Evolutionary conservation across 2,329 filamentous ascomycete species (phyloP), one percentile per base, ranked within the genome.

Genomic region (Aspergillus texensis): DNA sequence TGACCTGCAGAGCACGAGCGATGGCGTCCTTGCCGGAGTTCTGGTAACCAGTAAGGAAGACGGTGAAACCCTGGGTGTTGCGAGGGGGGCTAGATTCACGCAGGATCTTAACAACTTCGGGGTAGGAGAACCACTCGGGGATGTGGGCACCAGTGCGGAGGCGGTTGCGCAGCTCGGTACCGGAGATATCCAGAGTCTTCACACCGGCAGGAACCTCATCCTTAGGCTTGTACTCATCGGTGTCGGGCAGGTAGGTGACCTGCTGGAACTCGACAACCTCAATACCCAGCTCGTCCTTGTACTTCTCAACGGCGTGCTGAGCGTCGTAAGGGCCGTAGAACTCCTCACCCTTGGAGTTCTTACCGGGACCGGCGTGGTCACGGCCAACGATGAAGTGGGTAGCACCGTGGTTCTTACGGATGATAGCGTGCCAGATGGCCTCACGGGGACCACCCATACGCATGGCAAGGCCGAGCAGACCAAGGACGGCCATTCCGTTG

Each of bases 61-160:
- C 87, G 67, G 95, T 98, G 88, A 99, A 99, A 68, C 95, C 95
- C 85, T 99, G 96, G 76, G 90, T 87, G 73, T 88, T 89, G 70
- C 95, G 91, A 58, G 96, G 89, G 57, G 94, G 95, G 85, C 98
- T 95, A 71, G 94, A 96, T 84, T 99, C 94, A 74, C 95, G 90
- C 66, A 99, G 90, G 57, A 98, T 95, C 80, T 89, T 90, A 82
- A 99, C 95, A 72, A 99, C 95, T 84, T 99, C 95, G 67, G 95
- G 94, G 85, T 99, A 99, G 36, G 95, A 98, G 87, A 99, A 99
- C 95, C 95, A 99, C 81, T 96, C 93, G 71, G 95, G 95, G 73
- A 99, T 99, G 72, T 96, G 93, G 73, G 92, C 92, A 72, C 95
- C 95, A 65, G 91, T 96, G 75, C 91, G 90, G 68, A 99, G 89